Conservation (phyloP, 345 rosid species). For the Melaleuca alternifolia region DNA sequence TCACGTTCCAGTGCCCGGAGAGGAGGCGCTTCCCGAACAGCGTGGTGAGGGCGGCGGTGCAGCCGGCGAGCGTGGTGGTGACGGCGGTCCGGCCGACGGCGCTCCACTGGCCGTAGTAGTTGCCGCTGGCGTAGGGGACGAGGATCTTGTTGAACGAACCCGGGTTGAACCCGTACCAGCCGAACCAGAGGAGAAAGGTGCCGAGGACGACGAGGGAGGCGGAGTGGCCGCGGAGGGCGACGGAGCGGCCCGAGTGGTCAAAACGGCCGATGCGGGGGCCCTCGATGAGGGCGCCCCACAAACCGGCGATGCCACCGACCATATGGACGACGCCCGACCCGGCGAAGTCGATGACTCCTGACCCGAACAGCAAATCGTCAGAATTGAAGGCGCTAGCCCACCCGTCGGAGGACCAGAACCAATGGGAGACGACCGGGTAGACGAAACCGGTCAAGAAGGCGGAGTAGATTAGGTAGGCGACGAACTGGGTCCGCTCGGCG, state of each 20-base stretch:
- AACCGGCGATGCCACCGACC: slow-evolving; percentile 40
- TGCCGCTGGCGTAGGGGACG: slow-evolving; percentile 17
- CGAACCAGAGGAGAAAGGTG: slow-evolving; percentile 30
- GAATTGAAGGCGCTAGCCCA: slow-evolving; percentile 62
- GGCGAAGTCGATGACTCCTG: slow-evolving; percentile 59
- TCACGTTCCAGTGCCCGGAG: slow-evolving; percentile 86
- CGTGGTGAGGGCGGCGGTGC: slow-evolving; percentile 78
- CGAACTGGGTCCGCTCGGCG: slow-evolving; percentile 88
- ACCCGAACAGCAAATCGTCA: slow-evolving; percentile 38
- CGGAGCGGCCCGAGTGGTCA: slow-evolving; percentile 17
- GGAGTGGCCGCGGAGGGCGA: slow-evolving; percentile 24
- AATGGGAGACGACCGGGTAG: slow-evolving; percentile 82
- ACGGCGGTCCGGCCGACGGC: slow-evolving; percentile 86
- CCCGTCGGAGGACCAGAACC: slow-evolving; percentile 87
- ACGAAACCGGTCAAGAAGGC: slow-evolving; percentile 81
- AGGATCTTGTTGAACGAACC: slow-evolving; percentile 23
- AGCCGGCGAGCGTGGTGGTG: slow-evolving; percentile 83
- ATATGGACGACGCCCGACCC: slow-evolving; percentile 44
- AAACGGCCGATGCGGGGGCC: slow-evolving; percentile 34
- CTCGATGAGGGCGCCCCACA: slow-evolving; percentile 39
- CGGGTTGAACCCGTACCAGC: slow-evolving; percentile 39
- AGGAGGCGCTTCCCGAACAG: slow-evolving; percentile 69
- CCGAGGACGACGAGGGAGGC: slow-evolving; percentile 33
- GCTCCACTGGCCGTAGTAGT: slow-evolving; percentile 54
- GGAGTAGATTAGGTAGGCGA: slow-evolving; percentile 74